Conservation (phyloP, 495 filamentous ascomycete species). For the Xylaria bambusicola region DNA sequence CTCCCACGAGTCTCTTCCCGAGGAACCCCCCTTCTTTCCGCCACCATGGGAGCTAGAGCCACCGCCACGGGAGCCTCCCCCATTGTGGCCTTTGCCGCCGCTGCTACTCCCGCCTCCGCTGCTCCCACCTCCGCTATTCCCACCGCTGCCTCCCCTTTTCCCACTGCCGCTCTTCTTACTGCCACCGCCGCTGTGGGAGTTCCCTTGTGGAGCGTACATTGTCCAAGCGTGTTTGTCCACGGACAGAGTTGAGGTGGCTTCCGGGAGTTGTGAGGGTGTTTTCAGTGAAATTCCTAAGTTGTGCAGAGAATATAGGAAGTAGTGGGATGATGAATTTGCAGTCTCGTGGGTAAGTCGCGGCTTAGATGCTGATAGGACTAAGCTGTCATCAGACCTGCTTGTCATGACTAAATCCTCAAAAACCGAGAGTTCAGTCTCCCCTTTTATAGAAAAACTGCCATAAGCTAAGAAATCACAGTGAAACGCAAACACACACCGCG, state of each 20-base stretch:
- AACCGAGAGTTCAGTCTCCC: no score
- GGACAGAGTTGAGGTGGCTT: background rate
- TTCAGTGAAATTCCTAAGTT: no score
- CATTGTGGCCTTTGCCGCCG: background rate
- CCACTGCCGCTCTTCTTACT: background rate
- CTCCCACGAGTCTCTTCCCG: slow-evolving; percentile 14
- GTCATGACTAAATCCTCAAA: no score
- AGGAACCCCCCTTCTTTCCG: slow-evolving; percentile 5
- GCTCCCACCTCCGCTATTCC: background rate
- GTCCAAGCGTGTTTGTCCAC: background rate
- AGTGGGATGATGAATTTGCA: background rate
- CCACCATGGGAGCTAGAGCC: slow-evolving; percentile 4
- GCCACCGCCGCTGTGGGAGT: slow-evolving; percentile 1
- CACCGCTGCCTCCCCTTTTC: background rate
- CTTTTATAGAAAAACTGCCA: no score
- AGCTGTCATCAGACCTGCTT: no score
- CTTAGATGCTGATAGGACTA: no score
- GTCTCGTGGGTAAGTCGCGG: background rate
- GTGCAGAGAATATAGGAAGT: no score
- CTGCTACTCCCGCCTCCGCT: background rate
- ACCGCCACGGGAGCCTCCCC: slow-evolving; percentile 5
- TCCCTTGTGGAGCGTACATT: slow-evolving; percentile 14
- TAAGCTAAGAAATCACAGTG: no score
- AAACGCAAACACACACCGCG: no score
- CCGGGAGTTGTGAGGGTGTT: background rate